These are phyloP conservation scores for Akanthomyces uredinophilus DNA, from an alignment of 2,329 filamentous ascomycete species.

Conservation along the genomic window DNA sequence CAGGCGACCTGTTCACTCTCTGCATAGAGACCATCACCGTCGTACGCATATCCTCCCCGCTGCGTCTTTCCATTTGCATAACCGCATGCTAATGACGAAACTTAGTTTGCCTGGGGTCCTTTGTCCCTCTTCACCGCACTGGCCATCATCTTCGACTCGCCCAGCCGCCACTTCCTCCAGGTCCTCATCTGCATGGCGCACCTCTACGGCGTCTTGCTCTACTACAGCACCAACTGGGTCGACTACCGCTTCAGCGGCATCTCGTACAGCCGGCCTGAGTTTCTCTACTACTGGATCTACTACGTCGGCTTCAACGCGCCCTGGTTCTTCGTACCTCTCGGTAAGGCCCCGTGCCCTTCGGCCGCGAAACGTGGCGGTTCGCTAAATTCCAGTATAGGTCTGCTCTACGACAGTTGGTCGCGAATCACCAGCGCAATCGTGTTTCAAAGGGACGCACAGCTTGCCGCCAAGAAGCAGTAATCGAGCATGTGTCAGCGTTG, in stretches of 20 bases:
- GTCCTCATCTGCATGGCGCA: constrained; percentile 48
- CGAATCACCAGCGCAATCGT: constrained; percentile 25
- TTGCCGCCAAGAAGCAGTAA: constrained; percentile 21
- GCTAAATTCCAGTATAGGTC: constrained; percentile 18
- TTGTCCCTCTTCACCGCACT: constrained; percentile 47
- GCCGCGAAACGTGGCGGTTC: background rate
- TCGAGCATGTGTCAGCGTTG: background rate
- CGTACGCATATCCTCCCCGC: constrained; percentile 43
- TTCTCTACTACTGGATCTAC: constrained; percentile 59
- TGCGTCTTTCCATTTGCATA: background rate
- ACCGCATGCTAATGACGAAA: background rate
- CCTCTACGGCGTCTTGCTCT: constrained; percentile 57
- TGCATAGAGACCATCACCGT: constrained; percentile 81
- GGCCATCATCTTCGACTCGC: constrained; percentile 38
- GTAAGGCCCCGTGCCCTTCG: constrained; percentile 34
- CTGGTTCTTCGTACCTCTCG: constrained; percentile 52
- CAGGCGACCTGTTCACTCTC: constrained; percentile 76
- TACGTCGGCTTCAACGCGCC: constrained; percentile 57
- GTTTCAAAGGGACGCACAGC: constrained; percentile 12
- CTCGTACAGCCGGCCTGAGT: constrained; percentile 53
- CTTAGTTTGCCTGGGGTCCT: constrained; percentile 52
- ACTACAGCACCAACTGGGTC: constrained; percentile 53
- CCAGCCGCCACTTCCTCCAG: constrained; percentile 47
- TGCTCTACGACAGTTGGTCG: constrained; percentile 29
- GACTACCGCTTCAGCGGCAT: constrained; percentile 41